Evolutionary conservation across 1,139 yeast genomes (phyloP).

Genomic region (Scheffersomyces lignicola): DNA sequence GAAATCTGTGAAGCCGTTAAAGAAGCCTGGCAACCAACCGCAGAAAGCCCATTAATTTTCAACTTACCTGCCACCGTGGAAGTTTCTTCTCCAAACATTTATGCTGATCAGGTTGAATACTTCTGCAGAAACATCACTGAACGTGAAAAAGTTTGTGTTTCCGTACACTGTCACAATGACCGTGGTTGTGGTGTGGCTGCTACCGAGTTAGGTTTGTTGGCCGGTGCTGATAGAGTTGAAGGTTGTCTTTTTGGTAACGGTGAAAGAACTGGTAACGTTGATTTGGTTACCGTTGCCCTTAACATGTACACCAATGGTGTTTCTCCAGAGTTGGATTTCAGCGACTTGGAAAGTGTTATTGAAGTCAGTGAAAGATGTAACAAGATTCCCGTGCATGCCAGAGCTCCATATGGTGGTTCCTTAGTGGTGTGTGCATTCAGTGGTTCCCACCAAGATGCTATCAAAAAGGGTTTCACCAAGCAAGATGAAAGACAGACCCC

Average conservation of each 20-base stretch:
- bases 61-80: constrained; percentile 53
- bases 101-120: constrained; percentile 52
- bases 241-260: constrained; percentile 53
- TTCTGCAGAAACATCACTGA: constrained; percentile 42
- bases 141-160: constrained; percentile 45
- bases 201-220: constrained; percentile 47
- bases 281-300: constrained; percentile 48
- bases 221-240: constrained; percentile 53
- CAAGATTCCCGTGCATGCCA: constrained; percentile 47
- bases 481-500: constrained; percentile 25
- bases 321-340: constrained; percentile 45
- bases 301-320: constrained; percentile 50
- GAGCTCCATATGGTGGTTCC: constrained; percentile 52
- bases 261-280: constrained; percentile 53
- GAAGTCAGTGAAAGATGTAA: constrained; percentile 48
- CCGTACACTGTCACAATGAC: constrained; percentile 51
- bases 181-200: constrained; percentile 55
- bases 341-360: constrained; percentile 40
- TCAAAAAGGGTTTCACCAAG: constrained; percentile 45
- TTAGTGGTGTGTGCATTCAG: constrained; percentile 51
- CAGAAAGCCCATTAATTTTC: constrained; percentile 43
- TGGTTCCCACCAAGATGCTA: constrained; percentile 53
- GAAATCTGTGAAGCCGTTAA: constrained; percentile 49
- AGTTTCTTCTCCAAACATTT: constrained; percentile 49
- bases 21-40: constrained; percentile 47